A percentile compares a stretch with the other conserved stretches of the same genome.
phyloP scores from a whole-genome alignment of 1,284 basidiomycete species.

The Anthracocystis panici-leucophaei region DNA sequence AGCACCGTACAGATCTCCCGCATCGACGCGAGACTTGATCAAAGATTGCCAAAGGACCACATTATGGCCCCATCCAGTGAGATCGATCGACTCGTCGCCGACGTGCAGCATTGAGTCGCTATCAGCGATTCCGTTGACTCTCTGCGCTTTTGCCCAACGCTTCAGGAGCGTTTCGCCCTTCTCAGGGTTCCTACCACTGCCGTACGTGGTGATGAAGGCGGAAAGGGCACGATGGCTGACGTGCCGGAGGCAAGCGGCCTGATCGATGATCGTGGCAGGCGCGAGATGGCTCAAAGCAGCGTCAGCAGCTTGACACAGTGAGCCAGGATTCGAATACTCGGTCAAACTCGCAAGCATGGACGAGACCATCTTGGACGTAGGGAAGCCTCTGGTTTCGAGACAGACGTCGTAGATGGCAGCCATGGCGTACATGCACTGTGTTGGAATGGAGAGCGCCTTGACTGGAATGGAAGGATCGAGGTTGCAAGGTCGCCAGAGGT shows the following conservation, averaged over 20 bases:
- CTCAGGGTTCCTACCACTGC: conserved; percentile 11
- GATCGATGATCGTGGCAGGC: not conserved
- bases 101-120: conserved; percentile 3
- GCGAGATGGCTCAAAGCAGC: conserved; percentile 14
- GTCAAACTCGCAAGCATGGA: conserved; percentile 31
- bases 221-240: conserved; percentile 27
- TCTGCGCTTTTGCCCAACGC: conserved; percentile 31
- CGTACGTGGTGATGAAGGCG: conserved; percentile 30
- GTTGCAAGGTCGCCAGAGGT: conserved; percentile 31
- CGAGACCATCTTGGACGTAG: conserved; percentile 33
- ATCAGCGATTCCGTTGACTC: not conserved
- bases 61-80: conserved; percentile 41
- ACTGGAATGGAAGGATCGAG: conserved; percentile 29
- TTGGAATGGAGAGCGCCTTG: conserved; percentile 29
- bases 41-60: conserved; percentile 31
- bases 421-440: conserved; percentile 49
- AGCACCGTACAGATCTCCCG: conserved; percentile 25
- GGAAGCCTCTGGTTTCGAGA: conserved; percentile 6
- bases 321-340: conserved; percentile 8
- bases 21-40: conserved; percentile 23
- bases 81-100: conserved; percentile 9
- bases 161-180: conserved; percentile 25
- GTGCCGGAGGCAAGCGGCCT: conserved; percentile 1
- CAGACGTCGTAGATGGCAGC: conserved; percentile 39
- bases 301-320: conserved; percentile 18